Percentiles rank a stretch among this genome's conserved stretches.
phyloP scores from a whole-genome alignment of 2,329 filamentous ascomycete species.

The Geoglossum cookeanum region DNA sequence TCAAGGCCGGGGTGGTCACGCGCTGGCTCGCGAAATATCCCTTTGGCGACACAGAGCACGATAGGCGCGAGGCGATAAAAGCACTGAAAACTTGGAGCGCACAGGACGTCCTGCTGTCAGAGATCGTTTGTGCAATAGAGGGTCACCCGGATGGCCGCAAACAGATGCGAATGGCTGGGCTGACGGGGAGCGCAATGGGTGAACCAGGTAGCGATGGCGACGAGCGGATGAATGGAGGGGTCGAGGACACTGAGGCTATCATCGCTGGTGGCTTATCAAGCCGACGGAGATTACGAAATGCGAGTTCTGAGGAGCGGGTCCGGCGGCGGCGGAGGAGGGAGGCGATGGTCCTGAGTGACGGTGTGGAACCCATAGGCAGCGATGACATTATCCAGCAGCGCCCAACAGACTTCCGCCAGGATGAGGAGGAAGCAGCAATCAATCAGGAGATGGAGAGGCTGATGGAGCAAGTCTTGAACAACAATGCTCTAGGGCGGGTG shows the following conservation, averaged over 20 bases:
- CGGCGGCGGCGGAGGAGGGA: constrained; percentile 60
- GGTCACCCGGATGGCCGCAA: constrained; percentile 21
- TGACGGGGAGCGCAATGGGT: constrained; percentile 24
- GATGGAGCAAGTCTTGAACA: constrained; percentile 6
- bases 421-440: constrained; percentile 5
- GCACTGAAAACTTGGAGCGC: constrained; percentile 19
- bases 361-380: constrained; percentile 51
- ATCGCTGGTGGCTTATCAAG: constrained; percentile 12
- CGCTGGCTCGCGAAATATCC: constrained; percentile 57
- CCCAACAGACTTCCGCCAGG: neutral
- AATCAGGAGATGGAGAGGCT: constrained; percentile 8
- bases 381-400: constrained; percentile 56
- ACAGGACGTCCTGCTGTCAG: constrained; percentile 23
- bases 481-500: neutral
- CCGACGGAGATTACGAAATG: constrained; percentile 26
- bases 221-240: constrained; percentile 28
- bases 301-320: constrained; percentile 48
- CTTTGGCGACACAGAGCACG: constrained; percentile 39
- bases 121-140: constrained; percentile 22
- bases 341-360: constrained; percentile 80
- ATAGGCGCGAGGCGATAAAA: constrained; percentile 34
- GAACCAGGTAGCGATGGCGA: constrained; percentile 28
- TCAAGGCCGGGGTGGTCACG: constrained; percentile 47
- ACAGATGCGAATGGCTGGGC: constrained; percentile 23
- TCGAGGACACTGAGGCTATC: constrained; percentile 18